Evolutionary conservation across 2,329 filamentous ascomycete genomes (phyloP).

Genomic region (Gliomastix tumulicola): DNA sequence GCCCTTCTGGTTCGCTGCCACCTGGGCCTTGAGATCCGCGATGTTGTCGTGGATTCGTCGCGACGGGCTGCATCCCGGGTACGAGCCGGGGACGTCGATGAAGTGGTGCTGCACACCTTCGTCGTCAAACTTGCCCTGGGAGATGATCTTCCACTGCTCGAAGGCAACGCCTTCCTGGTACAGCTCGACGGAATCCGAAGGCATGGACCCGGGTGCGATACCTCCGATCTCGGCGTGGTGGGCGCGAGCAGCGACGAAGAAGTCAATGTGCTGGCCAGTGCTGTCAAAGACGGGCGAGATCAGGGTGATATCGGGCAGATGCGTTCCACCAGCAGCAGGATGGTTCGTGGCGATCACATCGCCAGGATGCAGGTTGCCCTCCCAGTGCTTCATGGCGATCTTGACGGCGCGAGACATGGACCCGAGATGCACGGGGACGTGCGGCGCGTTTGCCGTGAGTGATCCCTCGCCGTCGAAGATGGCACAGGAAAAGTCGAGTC

Average conservation of each 20-base stretch:
- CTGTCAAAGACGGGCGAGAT: slow-evolving; percentile 17
- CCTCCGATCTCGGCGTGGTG: slow-evolving; percentile 31
- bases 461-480: slow-evolving; percentile 68
- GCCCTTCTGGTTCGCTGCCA: neutral
- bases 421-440: neutral
- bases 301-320: slow-evolving; percentile 15
- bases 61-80: slow-evolving; percentile 38
- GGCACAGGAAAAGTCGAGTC: slow-evolving; percentile 72
- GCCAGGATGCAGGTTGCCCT: slow-evolving; percentile 60
- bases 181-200: slow-evolving; percentile 28
- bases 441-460: slow-evolving; percentile 35
- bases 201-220: slow-evolving; percentile 27
- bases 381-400: slow-evolving; percentile 1
- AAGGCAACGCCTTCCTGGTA: slow-evolving; percentile 36
- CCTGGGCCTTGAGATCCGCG: slow-evolving; percentile 61
- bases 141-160: slow-evolving; percentile 26
- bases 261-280: slow-evolving; percentile 17
- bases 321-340: slow-evolving; percentile 40
- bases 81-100: slow-evolving; percentile 2
- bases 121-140: slow-evolving; percentile 24
- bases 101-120: slow-evolving; percentile 4
- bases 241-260: slow-evolving; percentile 30
- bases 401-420: neutral
- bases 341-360: slow-evolving; percentile 65
- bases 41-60: slow-evolving; percentile 75